Conservation (phyloP, 192 early-diverging fungal genomes). For the Rhizoclosmatium globosum region DNA sequence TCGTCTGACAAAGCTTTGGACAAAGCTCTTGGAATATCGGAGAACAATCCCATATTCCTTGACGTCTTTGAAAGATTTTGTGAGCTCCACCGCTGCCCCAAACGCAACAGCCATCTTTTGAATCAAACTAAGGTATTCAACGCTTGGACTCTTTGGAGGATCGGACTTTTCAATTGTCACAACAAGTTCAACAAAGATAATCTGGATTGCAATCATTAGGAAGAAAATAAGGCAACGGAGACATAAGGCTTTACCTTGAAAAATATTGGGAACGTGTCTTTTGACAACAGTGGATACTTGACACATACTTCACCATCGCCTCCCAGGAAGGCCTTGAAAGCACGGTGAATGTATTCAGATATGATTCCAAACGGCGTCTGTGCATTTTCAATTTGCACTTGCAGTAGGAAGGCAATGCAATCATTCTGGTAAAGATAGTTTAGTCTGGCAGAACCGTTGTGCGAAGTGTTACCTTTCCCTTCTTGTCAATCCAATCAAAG, state of each 20-base stretch:
- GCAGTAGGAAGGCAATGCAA: slow-evolving; percentile 1
- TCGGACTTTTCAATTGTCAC: slow-evolving; percentile 1
- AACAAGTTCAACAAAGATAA: slow-evolving; percentile 25
- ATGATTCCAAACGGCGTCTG: slow-evolving; percentile 5
- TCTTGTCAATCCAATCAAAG: slow-evolving; percentile 8
- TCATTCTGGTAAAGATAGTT: not conserved
- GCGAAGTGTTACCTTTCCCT: not conserved
- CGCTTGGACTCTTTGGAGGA: not conserved
- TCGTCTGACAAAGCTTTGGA: slow-evolving; percentile 25
- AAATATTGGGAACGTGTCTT: slow-evolving; percentile 23
- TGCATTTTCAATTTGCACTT: slow-evolving; percentile 16
- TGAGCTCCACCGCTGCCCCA: slow-evolving; percentile 22
- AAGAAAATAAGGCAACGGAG: not conserved
- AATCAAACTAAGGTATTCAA: not conserved
- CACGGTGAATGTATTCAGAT: slow-evolving; percentile 19
- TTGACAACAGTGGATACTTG: slow-evolving; percentile 31
- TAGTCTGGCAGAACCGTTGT: not conserved
- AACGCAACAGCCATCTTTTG: not conserved
- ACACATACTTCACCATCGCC: slow-evolving; percentile 5
- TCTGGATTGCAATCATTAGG: not conserved
- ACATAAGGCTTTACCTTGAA: slow-evolving; percentile 25
- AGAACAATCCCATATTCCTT: slow-evolving; percentile 17
- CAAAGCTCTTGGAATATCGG: slow-evolving; percentile 12
- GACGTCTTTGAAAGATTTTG: slow-evolving; percentile 1
- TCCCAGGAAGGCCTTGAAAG: slow-evolving; percentile 5